Evolutionary conservation across 768 basidiomycete species (phyloP).

Genomic region (Gyrodon lividus): DNA sequence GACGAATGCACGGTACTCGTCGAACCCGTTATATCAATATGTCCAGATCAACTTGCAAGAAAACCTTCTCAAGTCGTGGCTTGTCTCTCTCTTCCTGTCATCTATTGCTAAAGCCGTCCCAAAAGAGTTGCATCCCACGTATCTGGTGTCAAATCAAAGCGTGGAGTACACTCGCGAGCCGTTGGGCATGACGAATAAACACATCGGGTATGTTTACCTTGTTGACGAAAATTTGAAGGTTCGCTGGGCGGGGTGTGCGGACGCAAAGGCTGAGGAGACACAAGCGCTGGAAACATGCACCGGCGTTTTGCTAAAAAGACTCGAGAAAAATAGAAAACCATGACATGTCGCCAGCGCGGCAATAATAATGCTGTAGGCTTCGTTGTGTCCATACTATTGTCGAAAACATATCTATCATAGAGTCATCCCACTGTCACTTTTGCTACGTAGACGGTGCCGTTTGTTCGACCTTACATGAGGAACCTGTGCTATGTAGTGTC

Average conservation of each 20-base stretch:
- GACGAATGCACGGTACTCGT: conserved; percentile 50
- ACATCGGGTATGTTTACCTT: conserved; percentile 89
- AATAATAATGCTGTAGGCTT: neutral
- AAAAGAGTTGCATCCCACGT: conserved; percentile 59
- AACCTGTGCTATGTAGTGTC: too few species aligned
- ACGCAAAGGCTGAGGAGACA: conserved; percentile 73
- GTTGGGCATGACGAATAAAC: conserved; percentile 84
- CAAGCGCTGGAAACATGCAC: conserved; percentile 67
- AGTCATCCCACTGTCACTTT: too few species aligned
- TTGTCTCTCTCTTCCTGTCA: conserved; percentile 82
- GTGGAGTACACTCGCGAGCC: conserved; percentile 85
- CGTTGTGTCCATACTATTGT: too few species aligned
- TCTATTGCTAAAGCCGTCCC: conserved; percentile 71
- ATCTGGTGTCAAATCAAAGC: conserved; percentile 79
- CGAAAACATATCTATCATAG: neutral
- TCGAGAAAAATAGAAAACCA: conserved; percentile 32
- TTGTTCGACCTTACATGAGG: too few species aligned
- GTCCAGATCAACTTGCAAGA: conserved; percentile 92
- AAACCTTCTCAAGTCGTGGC: conserved; percentile 87
- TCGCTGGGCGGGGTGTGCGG: conserved; percentile 91
- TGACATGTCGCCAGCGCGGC: conserved; percentile 21
- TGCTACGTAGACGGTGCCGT: too few species aligned
- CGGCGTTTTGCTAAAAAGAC: conserved; percentile 63
- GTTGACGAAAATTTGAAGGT: conserved; percentile 83
- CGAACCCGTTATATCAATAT: conserved; percentile 65